These are phyloP conservation scores for Coemansia sp. DNA, from an alignment of 192 early-diverging fungal genomes.

Conservation along the genomic window DNA sequence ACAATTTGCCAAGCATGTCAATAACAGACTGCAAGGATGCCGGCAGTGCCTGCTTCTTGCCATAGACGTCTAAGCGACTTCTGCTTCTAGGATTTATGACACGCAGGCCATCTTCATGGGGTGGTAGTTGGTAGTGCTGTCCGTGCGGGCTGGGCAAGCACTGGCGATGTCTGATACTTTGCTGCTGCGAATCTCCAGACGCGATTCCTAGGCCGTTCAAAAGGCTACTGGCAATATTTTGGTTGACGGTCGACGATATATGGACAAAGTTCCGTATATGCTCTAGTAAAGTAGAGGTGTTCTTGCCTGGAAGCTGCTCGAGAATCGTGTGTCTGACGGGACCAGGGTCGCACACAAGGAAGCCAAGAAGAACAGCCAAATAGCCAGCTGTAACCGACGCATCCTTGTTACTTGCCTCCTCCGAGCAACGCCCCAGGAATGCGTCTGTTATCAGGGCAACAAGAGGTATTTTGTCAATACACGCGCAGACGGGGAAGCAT, in stretches of 20 bases:
- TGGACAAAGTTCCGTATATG: conserved; percentile 44
- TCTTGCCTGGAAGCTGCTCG: conserved; percentile 20
- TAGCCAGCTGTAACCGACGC: conserved; percentile 45
- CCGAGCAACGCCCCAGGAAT: conserved; percentile 28
- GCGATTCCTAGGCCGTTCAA: conserved; percentile 20
- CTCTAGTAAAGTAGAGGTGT: conserved; percentile 14
- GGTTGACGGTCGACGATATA: conserved; percentile 33
- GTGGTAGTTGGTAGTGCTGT: not conserved
- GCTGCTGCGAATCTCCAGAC: conserved; percentile 3
- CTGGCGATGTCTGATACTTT: not conserved
- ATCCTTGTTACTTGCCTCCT: conserved; percentile 16
- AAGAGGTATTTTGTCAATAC: conserved; percentile 20
- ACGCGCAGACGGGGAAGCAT: conserved; percentile 40
- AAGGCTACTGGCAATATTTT: conserved; percentile 27
- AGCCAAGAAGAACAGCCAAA: conserved; percentile 40
- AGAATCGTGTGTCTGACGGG: conserved; percentile 14
- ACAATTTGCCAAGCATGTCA: conserved; percentile 5
- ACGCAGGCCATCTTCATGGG: not conserved
- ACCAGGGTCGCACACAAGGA: conserved; percentile 30
- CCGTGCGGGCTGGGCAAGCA: not conserved
- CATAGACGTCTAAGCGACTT: not conserved
- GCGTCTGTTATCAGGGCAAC: conserved; percentile 27
- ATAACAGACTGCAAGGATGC: conserved; percentile 9
- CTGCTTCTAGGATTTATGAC: not conserved
- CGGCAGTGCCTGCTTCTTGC: not conserved